A percentile compares a stretch with the other conserved stretches of the same genome.
Conservation (phyloP, 345 rosid genomes). For the Corymbia maculata region DNA sequence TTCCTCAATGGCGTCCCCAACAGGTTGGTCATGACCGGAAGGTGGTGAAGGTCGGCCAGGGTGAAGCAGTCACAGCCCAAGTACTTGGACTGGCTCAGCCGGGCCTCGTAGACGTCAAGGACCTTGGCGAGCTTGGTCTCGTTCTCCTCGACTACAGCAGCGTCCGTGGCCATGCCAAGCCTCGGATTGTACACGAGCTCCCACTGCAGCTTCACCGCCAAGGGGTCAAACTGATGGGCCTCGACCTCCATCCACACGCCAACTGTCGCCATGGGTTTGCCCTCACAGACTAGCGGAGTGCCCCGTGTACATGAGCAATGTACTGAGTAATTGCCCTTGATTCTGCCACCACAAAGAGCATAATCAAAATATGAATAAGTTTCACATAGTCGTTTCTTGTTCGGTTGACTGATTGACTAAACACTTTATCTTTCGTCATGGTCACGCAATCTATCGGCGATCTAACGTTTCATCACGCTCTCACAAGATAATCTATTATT, state of each 20-base stretch:
- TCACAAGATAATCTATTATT: no score
- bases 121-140: slow-evolving; percentile 29
- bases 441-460: not conserved
- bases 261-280: slow-evolving; percentile 17
- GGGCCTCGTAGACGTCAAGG: slow-evolving; percentile 5
- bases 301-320: slow-evolving; percentile 44
- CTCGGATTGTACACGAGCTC: slow-evolving; percentile 39
- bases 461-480: not conserved
- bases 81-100: slow-evolving; percentile 10
- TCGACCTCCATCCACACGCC: slow-evolving; percentile 68
- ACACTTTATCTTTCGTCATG: not conserved
- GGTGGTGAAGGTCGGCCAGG: slow-evolving; percentile 14
- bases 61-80: slow-evolving; percentile 8
- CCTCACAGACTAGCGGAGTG: slow-evolving; percentile 25
- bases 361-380: not conserved
- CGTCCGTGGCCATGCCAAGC: slow-evolving; percentile 38
- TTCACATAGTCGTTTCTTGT: not conserved
- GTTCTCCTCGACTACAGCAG: slow-evolving; percentile 39
- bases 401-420: not conserved
- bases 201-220: slow-evolving; percentile 42
- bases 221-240: slow-evolving; percentile 55
- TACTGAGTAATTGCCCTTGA: slow-evolving; percentile 73
- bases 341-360: slow-evolving; percentile 25
- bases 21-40: not conserved
- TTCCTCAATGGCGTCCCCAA: not conserved